Base-by-base conservation (phyloP, 1,284 basidiomycete genomes). In the Takashimella tepidaria region DNA sequence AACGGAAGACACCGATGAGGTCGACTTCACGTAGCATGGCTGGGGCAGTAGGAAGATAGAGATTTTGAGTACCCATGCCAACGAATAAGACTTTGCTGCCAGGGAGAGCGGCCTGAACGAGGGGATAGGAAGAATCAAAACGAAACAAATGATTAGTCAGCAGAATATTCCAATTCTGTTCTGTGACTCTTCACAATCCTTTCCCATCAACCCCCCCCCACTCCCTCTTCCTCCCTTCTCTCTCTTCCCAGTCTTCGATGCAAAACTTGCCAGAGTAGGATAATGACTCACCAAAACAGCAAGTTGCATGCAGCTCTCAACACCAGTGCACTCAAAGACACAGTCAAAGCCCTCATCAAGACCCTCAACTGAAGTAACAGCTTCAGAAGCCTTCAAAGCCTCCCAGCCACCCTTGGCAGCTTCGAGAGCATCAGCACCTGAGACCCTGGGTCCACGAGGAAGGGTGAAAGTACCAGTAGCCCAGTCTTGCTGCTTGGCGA, bases 71-170 rank as follows among this genome's bases (percentile, higher is more conserved):
- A 61, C 93, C 93, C 93, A 98, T 98, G 26, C 93, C 93, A 63
- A 98, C 84, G 66, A 92, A 87, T 79, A 92, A 86, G 52, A 95
- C 87, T 71, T 88, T 89, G 43, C 89, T 89, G 50, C 92, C 92
- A 4, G 88, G 80, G 50, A 82, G 79, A 25, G 91, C 89, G 64
- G 86, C 83, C 87, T 90, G 70, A 44, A 54, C 12, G 21, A 13
- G 19, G 41, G 49, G 23, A 21, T 11, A 41, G 22, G 5, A 21
- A 50, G 19, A 24, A 22, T 13, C 16, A 42, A 20, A 56, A 19
- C 6, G 21, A 40, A 41, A 55, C 31, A 53, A 41, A 50, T n/a
- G n/a, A n/a, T n/a, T n/a, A n/a, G n/a, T n/a, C n/a, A n/a, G n/a
- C n/a, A n/a, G n/a, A n/a, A n/a, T n/a, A n/a, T n/a, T n/a, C n/a